A percentile compares a stretch with the other conserved stretches of the same genome.
These are phyloP conservation scores for Candida palmyrensis DNA, from an alignment of 805 yeast genomes.

Conservation along the genomic window DNA sequence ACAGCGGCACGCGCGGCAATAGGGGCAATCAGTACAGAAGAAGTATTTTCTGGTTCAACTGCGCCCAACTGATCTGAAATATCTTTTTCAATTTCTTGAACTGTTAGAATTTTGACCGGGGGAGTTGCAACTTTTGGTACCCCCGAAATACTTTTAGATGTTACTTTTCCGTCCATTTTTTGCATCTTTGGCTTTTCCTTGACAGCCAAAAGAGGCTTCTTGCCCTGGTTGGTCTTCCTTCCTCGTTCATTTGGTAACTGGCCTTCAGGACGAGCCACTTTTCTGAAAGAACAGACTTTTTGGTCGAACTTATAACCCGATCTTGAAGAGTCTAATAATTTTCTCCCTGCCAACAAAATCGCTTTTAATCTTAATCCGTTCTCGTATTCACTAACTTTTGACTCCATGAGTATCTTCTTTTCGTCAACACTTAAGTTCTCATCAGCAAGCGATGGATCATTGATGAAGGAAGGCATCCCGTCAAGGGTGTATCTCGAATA, in stretches of 20 bases:
- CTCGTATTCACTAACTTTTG: slow-evolving; percentile 18
- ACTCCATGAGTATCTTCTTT: slow-evolving; percentile 2
- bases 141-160: no score
- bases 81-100: slow-evolving; percentile 1
- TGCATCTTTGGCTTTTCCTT: no score
- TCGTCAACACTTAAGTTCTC: slow-evolving; percentile 2
- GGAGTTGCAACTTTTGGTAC: no score
- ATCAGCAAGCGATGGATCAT: neutral
- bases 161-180: no score
- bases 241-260: no score
- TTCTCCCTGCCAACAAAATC: slow-evolving; percentile 17
- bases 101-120: neutral
- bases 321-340: slow-evolving; percentile 12
- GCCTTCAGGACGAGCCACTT: no score
- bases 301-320: neutral
- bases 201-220: no score
- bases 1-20: no score
- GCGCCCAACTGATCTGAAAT: neutral
- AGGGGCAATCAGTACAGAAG: no score
- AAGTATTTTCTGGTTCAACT: no score
- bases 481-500: slow-evolving; percentile 5
- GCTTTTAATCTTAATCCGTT: slow-evolving; percentile 23
- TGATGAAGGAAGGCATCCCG: slow-evolving; percentile 3
- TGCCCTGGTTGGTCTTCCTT: no score
- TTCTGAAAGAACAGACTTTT: no score